Conservation (phyloP, 345 rosid species). For the Citrus medica region DNA sequence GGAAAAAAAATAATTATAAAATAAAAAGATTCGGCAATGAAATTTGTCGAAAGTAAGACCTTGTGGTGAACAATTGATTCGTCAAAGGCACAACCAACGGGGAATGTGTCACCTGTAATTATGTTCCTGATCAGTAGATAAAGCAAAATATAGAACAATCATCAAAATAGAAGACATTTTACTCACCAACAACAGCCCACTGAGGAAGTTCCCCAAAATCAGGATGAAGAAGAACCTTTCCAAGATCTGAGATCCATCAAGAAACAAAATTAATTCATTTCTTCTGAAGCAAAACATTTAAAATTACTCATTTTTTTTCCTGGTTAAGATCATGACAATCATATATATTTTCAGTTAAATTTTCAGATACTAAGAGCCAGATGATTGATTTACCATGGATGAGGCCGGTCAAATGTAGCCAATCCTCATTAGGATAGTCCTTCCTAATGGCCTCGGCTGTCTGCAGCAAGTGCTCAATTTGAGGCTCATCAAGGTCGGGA, state of each 20-base stretch:
- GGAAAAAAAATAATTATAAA: not conserved
- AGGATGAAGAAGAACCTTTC: conserved; percentile 71
- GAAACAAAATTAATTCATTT: not conserved
- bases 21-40: not conserved
- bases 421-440: conserved; percentile 52
- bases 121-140: not conserved
- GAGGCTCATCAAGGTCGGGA: conserved; percentile 64
- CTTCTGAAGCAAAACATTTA: not conserved
- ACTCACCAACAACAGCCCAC: conserved; percentile 79
- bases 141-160: not conserved
- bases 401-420: conserved; percentile 61
- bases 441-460: conserved; percentile 56
- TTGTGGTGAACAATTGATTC: conserved; percentile 72
- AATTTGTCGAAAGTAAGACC: conserved; percentile 28
- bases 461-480: conserved; percentile 54
- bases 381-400: conserved; percentile 38
- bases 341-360: not conserved
- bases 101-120: conserved; percentile 63
- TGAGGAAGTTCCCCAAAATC: conserved; percentile 79
- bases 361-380: not conserved
- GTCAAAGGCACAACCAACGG: conserved; percentile 80
- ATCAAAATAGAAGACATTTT: not conserved
- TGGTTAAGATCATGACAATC: not conserved
- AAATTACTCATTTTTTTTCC: not conserved
- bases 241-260: conserved; percentile 42